Evolutionary conservation across 768 basidiomycete species (phyloP).

Genomic region (Inosperma sp.): DNA sequence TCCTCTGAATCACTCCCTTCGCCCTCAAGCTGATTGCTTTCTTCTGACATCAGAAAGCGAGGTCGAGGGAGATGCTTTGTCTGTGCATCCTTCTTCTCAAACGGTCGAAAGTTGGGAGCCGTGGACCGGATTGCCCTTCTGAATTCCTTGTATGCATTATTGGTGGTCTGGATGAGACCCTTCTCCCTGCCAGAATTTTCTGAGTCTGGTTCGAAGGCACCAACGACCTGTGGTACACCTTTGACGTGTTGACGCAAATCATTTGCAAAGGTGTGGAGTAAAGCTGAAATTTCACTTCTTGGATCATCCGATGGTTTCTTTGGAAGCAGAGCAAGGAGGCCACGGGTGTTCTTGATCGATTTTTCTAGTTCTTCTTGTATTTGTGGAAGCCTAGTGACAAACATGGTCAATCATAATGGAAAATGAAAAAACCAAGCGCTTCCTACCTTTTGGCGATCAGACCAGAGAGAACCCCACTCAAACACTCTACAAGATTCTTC

Average conservation of each 20-base stretch:
- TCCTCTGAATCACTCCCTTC: conserved; percentile 2
- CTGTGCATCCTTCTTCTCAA: conserved; percentile 20
- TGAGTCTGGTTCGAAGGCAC: too few species aligned
- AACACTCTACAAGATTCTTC: conserved; percentile 46
- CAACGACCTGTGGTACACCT: conserved; percentile 43
- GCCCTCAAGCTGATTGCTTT: conserved; percentile 18
- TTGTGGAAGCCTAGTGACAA: conserved; percentile 52
- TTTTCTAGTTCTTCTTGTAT: conserved; percentile 55
- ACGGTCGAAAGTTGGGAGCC: conserved; percentile 51
- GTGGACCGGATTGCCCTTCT: neutral
- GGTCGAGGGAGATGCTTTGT: conserved; percentile 17
- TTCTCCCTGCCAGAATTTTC: neutral
- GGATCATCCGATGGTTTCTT: conserved; percentile 53
- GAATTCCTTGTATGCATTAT: conserved; percentile 46
- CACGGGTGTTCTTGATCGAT: conserved; percentile 38
- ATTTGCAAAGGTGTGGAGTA: conserved; percentile 44
- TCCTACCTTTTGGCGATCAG: conserved; percentile 57
- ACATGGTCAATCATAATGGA: conserved; percentile 12
- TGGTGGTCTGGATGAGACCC: conserved; percentile 55
- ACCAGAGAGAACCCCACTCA: conserved; percentile 59
- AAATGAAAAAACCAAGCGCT: conserved; percentile 28
- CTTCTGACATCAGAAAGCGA: conserved; percentile 41
- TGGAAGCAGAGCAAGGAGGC: conserved; percentile 34
- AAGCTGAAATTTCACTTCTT: conserved; percentile 47
- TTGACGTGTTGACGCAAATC: conserved; percentile 45